Percentiles rank a stretch among this genome's conserved stretches.
These are phyloP conservation scores for Bromus sterilis DNA, from an alignment of 176 grass and related monocot genomes.

Conservation along the genomic window DNA sequence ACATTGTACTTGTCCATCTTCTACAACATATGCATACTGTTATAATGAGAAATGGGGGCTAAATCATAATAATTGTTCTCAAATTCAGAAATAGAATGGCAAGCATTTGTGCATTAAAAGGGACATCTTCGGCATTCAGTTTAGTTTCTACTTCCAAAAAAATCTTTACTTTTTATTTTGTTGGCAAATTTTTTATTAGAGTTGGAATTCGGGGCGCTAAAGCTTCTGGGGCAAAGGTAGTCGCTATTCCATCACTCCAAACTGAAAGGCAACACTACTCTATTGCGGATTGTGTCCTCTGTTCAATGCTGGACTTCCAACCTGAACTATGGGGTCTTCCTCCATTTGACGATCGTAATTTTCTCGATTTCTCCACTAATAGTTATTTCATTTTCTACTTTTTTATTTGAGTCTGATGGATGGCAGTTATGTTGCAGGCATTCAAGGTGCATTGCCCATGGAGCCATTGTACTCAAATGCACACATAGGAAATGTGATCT, in stretches of 20 bases:
- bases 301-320: constrained; percentile 77
- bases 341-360: constrained; percentile 74
- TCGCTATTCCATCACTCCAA: constrained; percentile 86
- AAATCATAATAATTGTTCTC: no score
- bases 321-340: constrained; percentile 79
- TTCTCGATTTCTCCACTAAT: not conserved
- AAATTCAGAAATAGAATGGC: no score
- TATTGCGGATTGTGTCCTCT: constrained; percentile 56
- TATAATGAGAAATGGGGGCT: no score
- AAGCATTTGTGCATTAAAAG: not conserved
- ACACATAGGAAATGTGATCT: constrained; percentile 19
- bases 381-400: not conserved
- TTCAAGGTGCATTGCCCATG: constrained; percentile 56
- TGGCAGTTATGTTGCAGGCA: constrained; percentile 33
- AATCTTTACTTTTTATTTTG: not conserved
- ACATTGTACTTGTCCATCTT: no score
- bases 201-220: constrained; percentile 76
- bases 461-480: constrained; percentile 46
- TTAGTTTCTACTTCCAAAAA: not conserved
- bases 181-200: constrained; percentile 18
- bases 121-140: not conserved
- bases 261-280: constrained; percentile 46
- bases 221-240: constrained; percentile 65
- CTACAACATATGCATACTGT: no score
- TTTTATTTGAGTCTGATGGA: not conserved